These are phyloP conservation scores for Gossypium schwendimanii DNA, from an alignment of 441 rosid species.

Conservation along the genomic window DNA sequence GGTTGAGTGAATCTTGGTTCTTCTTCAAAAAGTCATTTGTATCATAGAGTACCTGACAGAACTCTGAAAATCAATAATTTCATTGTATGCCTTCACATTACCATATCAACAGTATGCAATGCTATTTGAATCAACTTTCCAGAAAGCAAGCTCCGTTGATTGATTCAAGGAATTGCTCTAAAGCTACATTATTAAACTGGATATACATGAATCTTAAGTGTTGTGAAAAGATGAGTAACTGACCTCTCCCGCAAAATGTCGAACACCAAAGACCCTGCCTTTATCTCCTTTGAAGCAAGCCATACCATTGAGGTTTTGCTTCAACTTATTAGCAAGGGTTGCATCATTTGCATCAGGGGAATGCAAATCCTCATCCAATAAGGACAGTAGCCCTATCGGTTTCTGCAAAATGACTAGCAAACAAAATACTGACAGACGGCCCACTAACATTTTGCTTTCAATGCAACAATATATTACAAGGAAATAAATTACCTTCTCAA, in stretches of 20 bases:
- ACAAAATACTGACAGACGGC: slow-evolving; percentile 10
- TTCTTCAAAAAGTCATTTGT: slow-evolving; percentile 89
- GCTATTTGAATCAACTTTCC: background rate
- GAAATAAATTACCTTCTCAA: slow-evolving; percentile 68
- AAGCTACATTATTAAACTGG: background rate
- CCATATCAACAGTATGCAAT: background rate
- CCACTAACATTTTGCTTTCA: slow-evolving; percentile 6
- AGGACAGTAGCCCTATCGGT: slow-evolving; percentile 75
- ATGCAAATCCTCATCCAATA: slow-evolving; percentile 86
- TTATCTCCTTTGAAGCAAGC: slow-evolving; percentile 81
- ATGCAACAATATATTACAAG: background rate
- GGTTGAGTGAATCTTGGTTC: slow-evolving; percentile 72
- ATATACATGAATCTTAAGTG: background rate
- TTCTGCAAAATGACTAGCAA: slow-evolving; percentile 51
- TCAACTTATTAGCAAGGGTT: slow-evolving; percentile 82
- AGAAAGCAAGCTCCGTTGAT: background rate
- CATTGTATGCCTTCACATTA: background rate
- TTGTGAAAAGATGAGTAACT: slow-evolving; percentile 23
- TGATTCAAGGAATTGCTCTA: background rate
- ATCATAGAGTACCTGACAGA: slow-evolving; percentile 62
- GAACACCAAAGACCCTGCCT: slow-evolving; percentile 68
- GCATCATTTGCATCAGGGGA: slow-evolving; percentile 81
- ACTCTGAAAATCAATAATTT: slow-evolving; percentile 19
- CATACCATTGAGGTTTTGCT: slow-evolving; percentile 64
- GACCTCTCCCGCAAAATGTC: slow-evolving; percentile 92